phyloP scores from a whole-genome alignment of 2,329 filamentous ascomycete genomes.

The Fusarium napiforme region DNA sequence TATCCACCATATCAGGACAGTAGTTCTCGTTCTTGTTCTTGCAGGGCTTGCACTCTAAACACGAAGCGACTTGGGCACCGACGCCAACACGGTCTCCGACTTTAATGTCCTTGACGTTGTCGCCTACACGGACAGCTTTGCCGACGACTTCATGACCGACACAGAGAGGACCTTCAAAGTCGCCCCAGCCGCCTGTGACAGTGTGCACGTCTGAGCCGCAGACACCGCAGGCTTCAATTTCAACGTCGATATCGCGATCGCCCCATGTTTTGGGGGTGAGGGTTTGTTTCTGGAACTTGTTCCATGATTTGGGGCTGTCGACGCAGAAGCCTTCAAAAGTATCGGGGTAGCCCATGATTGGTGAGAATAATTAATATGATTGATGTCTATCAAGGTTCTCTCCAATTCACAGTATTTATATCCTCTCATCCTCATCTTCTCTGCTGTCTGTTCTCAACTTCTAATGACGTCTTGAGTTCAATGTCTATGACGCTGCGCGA shows the following conservation, averaged over 20 bases:
- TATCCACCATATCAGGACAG: conserved; percentile 65
- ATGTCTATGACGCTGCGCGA: conserved; percentile 23
- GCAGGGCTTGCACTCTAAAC: conserved; percentile 55
- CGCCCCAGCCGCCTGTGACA: conserved; percentile 56
- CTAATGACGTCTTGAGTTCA: conserved; percentile 20
- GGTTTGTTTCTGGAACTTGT: conserved; percentile 52
- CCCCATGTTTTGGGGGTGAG: conserved; percentile 71
- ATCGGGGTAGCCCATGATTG: conserved; percentile 56
- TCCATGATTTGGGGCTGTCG: conserved; percentile 56
- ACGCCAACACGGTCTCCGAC: conserved; percentile 69
- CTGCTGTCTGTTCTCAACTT: neutral
- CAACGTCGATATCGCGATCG: conserved; percentile 73
- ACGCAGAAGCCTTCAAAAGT: conserved; percentile 58
- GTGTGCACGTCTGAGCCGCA: conserved; percentile 72
- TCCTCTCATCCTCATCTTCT: too few species aligned
- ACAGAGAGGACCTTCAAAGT: conserved; percentile 59
- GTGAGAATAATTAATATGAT: neutral
- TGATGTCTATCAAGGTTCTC: conserved; percentile 25
- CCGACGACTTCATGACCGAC: conserved; percentile 76
- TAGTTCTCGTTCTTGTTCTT: conserved; percentile 67
- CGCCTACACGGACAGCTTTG: conserved; percentile 64
- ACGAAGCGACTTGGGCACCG: conserved; percentile 39
- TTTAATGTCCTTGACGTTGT: conserved; percentile 63
- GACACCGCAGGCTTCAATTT: conserved; percentile 73
- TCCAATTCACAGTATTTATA: conserved; percentile 21